Percentiles rank a stretch among this genome's conserved stretches.
Evolutionary conservation across 2,329 filamentous ascomycete species (phyloP).

Genomic region (Fusarium chlamydosporum): DNA sequence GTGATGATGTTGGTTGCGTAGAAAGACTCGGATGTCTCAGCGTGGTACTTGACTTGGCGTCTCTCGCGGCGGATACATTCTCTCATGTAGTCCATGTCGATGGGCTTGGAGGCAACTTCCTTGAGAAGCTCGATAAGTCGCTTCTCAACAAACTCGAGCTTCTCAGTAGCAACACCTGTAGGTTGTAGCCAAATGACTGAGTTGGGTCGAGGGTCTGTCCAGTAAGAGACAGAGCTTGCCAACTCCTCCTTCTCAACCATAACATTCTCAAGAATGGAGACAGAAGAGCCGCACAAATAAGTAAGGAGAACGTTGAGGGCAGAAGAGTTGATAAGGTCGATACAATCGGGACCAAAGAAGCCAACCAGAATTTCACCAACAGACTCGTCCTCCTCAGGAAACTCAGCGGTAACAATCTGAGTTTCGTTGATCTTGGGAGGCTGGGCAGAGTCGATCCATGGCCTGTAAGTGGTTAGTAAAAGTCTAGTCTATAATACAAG

Average conservation of each 20-base stretch:
- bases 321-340: constrained; percentile 74
- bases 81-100: constrained; percentile 91
- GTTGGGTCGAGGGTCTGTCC: constrained; percentile 83
- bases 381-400: constrained; percentile 96
- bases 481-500: not conserved
- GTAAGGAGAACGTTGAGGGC: constrained; percentile 85
- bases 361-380: constrained; percentile 88
- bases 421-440: constrained; percentile 80
- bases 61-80: constrained; percentile 88
- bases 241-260: constrained; percentile 95
- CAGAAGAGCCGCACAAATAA: constrained; percentile 93
- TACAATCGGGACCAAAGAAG: constrained; percentile 88
- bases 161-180: constrained; percentile 87
- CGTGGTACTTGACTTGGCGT: constrained; percentile 84
- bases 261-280: constrained; percentile 90
- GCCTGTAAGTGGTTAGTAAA: constrained; percentile 58
- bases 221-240: constrained; percentile 86
- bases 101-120: constrained; percentile 81
- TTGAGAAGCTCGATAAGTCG: constrained; percentile 86
- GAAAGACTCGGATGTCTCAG: constrained; percentile 84
- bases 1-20: constrained; percentile 90
- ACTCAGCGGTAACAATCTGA: constrained; percentile 83
- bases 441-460: constrained; percentile 91
- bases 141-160: constrained; percentile 85
- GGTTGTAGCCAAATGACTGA: constrained; percentile 88